Evolutionary conservation across 2,329 filamentous ascomycete species (phyloP), one percentile per base, ranked within the genome.

Genomic region (Coniochaeta hoffmannii): DNA sequence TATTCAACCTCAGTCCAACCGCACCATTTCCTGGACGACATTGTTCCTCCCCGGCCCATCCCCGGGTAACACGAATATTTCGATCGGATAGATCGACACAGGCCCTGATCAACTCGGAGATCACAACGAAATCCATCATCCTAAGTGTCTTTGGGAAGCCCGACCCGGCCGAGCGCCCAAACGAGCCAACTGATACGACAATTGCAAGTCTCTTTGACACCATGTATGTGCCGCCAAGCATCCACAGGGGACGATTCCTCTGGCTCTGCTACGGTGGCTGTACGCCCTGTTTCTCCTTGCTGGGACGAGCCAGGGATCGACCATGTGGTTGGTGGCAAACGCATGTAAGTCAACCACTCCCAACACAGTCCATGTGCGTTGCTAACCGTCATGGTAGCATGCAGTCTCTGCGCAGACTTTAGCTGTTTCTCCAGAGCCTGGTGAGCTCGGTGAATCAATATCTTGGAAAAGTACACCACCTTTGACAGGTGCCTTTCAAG

Each of bases 201-300:
- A 65, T 68, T 14, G 65, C 70, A 10, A 73, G 70, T 34, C 64
- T 75, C 15, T 74, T 75, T 57, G 73, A 75, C 55, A 70, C 71
- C 12, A 68, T 69, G 53, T 75, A 74, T 55, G 69, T 73, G 10
- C 72, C 73, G 41, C 70, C 71, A 2, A 57, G 68, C 51, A 64
- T 73, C 3, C 63, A 68, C 50, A 66, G 69, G 32, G 68, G 64
- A 15, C 66, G 59, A 55, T 58, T 67, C 19, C 62, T 69, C 46
- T 75, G 73, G 73, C 62, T 64, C 17, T 71, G 68, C 58, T 75
- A 75, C 56, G 69, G 74, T 57, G 56, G 49, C 26, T 68, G 64
- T 36, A 61, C 17, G 56, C 55, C 10, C 59, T 63, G 56, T 65
- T 49, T 60, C 59, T 49, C 55, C 59, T 68, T 31, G 63, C 60